Conservation (phyloP, 129 eudicot species). For the Gnaphalium uliginosum region DNA sequence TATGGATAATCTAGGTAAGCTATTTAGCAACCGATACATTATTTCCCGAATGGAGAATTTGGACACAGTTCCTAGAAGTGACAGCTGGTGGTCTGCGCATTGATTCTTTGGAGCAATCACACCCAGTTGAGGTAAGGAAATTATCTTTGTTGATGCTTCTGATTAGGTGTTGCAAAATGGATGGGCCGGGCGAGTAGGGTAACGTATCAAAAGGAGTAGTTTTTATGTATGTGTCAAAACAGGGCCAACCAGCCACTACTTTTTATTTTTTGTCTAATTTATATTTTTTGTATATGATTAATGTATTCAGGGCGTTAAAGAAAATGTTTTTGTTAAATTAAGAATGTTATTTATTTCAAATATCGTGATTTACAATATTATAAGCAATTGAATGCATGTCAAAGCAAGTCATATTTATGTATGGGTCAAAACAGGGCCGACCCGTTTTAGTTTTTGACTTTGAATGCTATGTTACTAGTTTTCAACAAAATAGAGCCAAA, state of each 20-base stretch:
- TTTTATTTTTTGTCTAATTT: neutral
- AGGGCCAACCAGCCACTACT: neutral
- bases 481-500: neutral
- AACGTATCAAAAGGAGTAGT: neutral
- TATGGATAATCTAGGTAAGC: conserved; percentile 41
- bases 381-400: neutral
- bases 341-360: too few relatives aligned
- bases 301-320: neutral
- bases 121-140: conserved; percentile 50
- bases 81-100: conserved; percentile 46
- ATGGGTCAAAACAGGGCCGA: neutral
- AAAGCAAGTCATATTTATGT: too few relatives aligned
- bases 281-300: neutral
- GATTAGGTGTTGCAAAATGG: neutral
- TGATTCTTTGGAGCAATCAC: conserved; percentile 53
- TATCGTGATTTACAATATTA: neutral
- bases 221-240: neutral
- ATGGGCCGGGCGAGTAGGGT: neutral
- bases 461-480: neutral
- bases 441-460: neutral
- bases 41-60: conserved; percentile 59
- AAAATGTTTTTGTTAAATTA: neutral
- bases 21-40: conserved; percentile 51
- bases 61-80: conserved; percentile 53
- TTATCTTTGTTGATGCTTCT: neutral